phyloP scores from a whole-genome alignment of 2,329 filamentous ascomycete species.

The Xylariaceae sp. region DNA sequence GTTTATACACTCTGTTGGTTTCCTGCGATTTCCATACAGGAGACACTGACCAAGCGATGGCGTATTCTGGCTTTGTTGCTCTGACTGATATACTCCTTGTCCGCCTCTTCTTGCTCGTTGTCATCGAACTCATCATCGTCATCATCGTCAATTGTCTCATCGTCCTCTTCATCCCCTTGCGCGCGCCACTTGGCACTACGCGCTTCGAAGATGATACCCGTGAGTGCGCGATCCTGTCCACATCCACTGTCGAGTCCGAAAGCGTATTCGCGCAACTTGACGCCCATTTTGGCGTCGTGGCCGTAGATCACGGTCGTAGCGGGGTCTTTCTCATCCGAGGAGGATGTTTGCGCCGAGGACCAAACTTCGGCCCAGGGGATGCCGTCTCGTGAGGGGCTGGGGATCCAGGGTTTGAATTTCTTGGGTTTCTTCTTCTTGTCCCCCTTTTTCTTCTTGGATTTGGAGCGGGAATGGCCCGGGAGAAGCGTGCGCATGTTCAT shows the following conservation, averaged over 20 bases:
- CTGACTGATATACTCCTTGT: background rate
- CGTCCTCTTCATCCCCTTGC: background rate
- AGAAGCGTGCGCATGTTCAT: slow-evolving; percentile 91
- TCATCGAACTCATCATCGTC: background rate
- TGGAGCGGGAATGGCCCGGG: slow-evolving; percentile 35
- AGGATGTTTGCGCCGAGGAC: slow-evolving; percentile 45
- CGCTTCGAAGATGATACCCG: slow-evolving; percentile 66
- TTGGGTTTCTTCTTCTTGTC: background rate
- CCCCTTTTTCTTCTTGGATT: background rate
- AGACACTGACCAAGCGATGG: slow-evolving; percentile 16
- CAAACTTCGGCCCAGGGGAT: slow-evolving; percentile 63
- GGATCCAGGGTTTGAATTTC: slow-evolving; percentile 5
- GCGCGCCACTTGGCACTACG: background rate
- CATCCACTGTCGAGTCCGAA: slow-evolving; percentile 85
- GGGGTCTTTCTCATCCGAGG: slow-evolving; percentile 12
- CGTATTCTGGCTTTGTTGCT: slow-evolving; percentile 4
- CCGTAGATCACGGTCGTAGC: slow-evolving; percentile 66
- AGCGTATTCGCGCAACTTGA: slow-evolving; percentile 58
- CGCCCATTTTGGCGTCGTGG: slow-evolving; percentile 71
- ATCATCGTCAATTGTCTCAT: slow-evolving; percentile 1
- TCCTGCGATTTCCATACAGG: slow-evolving; percentile 1
- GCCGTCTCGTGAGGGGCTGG: slow-evolving; percentile 39
- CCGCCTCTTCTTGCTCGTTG: background rate
- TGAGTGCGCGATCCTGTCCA: slow-evolving; percentile 67
- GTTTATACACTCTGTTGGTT: background rate